These are phyloP conservation scores for Cystobasidium slooffiae DNA, from an alignment of 1,284 basidiomycete genomes.

Conservation along the genomic window DNA sequence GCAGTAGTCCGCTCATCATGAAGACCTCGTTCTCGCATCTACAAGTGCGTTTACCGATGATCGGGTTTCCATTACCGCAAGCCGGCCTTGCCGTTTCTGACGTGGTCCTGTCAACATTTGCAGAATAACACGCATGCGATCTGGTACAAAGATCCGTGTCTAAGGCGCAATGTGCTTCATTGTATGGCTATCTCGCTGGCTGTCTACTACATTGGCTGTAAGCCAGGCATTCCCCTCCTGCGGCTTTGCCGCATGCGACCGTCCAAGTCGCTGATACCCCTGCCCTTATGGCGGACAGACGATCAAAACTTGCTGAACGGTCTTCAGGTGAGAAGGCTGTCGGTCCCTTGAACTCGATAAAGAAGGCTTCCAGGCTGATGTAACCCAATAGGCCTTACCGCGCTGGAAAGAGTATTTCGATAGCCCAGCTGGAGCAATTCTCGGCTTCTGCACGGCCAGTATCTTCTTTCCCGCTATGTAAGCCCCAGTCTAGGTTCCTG, in stretches of 20 bases:
- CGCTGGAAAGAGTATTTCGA: conserved; percentile 25
- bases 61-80: neutral
- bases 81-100: neutral
- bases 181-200: conserved; percentile 24
- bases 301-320: conserved; percentile 21
- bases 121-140: conserved; percentile 30
- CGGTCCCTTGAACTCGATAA: conserved; percentile 17
- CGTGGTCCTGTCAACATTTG: no score
- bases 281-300: no score
- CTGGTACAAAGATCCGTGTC: conserved; percentile 42
- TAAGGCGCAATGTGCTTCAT: conserved; percentile 32
- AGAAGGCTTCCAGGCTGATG: conserved; percentile 15
- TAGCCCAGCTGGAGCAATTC: conserved; percentile 35
- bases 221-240: no score
- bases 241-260: no score
- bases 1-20: neutral
- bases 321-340: neutral
- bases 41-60: neutral
- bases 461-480: conserved; percentile 42
- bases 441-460: conserved; percentile 34
- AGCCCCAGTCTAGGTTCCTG: no score
- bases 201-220: conserved; percentile 21
- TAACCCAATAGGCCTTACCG: neutral
- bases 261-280: neutral
- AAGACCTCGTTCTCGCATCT: conserved; percentile 18